Evolutionary conservation across 75 land plant genomes (phyloP).

Genomic region (Cupressus sempervirens): DNA sequence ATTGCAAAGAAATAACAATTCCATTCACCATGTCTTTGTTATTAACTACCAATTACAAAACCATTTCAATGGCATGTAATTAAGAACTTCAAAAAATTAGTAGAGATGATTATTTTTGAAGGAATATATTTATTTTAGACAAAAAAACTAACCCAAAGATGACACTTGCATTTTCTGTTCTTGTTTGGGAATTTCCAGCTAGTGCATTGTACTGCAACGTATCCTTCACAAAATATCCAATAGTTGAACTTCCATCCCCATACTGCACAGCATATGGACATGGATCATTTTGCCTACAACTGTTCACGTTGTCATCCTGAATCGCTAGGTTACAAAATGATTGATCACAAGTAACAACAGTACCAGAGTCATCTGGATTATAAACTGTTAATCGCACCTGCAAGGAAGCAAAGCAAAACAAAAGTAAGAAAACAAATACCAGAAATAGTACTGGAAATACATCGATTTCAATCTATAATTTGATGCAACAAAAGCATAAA

Average conservation of each 20-base stretch:
- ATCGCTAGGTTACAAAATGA: conserved; percentile 28
- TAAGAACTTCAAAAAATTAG: neutral
- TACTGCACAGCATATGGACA: conserved; percentile 53
- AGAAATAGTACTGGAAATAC: neutral
- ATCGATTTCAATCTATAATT: neutral
- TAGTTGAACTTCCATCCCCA: conserved; percentile 76
- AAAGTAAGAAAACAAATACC: conserved; percentile 5
- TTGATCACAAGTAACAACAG: conserved; percentile 39
- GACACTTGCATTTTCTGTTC: conserved; percentile 30
- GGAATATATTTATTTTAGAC: neutral
- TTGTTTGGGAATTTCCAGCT: conserved; percentile 30
- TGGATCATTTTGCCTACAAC: conserved; percentile 27
- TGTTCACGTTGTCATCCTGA: conserved; percentile 16
- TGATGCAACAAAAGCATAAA: neutral
- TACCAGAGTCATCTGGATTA: conserved; percentile 36
- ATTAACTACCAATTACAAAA: neutral
- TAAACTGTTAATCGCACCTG: conserved; percentile 56
- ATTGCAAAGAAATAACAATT: no score
- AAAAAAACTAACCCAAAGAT: conserved; percentile 53
- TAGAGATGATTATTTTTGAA: neutral
- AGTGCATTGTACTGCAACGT: conserved; percentile 33
- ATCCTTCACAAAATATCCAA: conserved; percentile 61
- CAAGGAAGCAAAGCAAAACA: conserved; percentile 4
- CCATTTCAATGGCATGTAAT: neutral
- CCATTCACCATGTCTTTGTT: no score